Conservation (phyloP, 2,329 filamentous ascomycete species). For the Beauveria medogensis region DNA sequence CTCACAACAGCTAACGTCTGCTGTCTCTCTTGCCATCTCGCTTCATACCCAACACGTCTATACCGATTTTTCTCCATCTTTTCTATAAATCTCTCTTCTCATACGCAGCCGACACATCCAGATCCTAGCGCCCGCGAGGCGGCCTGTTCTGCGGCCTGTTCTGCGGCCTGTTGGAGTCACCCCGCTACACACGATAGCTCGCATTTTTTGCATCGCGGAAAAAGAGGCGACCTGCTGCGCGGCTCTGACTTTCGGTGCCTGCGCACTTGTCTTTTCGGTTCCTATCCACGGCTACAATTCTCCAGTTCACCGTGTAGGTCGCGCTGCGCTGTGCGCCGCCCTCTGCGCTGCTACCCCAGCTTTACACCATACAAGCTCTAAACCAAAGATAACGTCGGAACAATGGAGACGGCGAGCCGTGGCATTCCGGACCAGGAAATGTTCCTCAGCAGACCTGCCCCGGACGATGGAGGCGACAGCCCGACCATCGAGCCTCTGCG, state of each 20-base stretch:
- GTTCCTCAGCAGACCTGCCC: conserved; percentile 59
- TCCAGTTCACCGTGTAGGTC: neutral
- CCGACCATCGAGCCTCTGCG: conserved; percentile 76
- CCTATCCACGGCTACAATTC: neutral
- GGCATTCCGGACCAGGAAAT: conserved; percentile 74
- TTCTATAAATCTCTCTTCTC: neutral
- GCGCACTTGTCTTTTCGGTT: no score
- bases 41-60: neutral
- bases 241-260: neutral
- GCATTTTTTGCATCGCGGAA: neutral
- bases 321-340: neutral
- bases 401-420: conserved; percentile 37
- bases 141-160: conserved; percentile 11
- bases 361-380: neutral
- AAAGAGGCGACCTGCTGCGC: neutral
- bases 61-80: neutral
- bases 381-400: neutral
- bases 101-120: neutral
- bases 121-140: conserved; percentile 5
- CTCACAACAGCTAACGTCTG: neutral
- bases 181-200: conserved; percentile 6
- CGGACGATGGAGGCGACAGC: conserved; percentile 51
- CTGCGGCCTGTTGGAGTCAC: conserved; percentile 10
- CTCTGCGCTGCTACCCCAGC: neutral
- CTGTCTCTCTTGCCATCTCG: neutral